Evolutionary conservation across 2,329 filamentous ascomycete species (phyloP), one percentile per base, ranked within the genome.

Genomic region (Claviceps capensis): DNA sequence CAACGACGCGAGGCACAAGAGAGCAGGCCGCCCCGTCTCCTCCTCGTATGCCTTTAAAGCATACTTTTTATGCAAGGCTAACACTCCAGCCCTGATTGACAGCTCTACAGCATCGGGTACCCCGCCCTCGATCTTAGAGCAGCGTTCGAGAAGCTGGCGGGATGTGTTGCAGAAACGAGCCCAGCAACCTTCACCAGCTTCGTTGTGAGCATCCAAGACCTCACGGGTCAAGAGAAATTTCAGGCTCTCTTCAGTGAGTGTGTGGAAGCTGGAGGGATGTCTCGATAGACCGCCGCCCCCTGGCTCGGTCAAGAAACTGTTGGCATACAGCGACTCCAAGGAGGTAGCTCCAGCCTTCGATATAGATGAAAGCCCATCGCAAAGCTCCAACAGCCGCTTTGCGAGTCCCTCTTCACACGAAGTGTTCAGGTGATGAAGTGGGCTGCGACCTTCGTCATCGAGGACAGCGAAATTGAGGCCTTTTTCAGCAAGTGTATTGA

Each of bases 241-340:
- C 36, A 61, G 60, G 1, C 47, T 49, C 3, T 22, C 17, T 2
- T 40, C 23, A 2, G 53, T 52, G 40, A 65, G 56, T 2, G 26
- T 38, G 1, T 54, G 53, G 22, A 48, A 50, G 42, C 61, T 61
- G 11, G 61, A 62, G 1, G 62, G 62, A 26, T 65, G 63, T 0
- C 53, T 45, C 2, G 58, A 58, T 9, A 57, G 51, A 7, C 30
- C 41, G 48, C 17, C 46, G 11, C 5, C 30, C 3, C 30, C 30
- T 26, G 13, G 40, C 2, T 19, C 47, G 38, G 37, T 30, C 4
- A 36, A 47, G 16, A 22, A 59, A 53, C 23, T 62, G 23, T 62
- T 63, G 1, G 54, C 56, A 17, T 67, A 58, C 2, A 67, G 60
- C 1, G 60, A 65, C 52, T 67, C 65, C 14, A 62, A 60, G 3